Evolutionary conservation across 371 early-diverging fungal genomes (phyloP), one percentile per base, ranked within the genome.

Genomic region (Mortierella sp.): DNA sequence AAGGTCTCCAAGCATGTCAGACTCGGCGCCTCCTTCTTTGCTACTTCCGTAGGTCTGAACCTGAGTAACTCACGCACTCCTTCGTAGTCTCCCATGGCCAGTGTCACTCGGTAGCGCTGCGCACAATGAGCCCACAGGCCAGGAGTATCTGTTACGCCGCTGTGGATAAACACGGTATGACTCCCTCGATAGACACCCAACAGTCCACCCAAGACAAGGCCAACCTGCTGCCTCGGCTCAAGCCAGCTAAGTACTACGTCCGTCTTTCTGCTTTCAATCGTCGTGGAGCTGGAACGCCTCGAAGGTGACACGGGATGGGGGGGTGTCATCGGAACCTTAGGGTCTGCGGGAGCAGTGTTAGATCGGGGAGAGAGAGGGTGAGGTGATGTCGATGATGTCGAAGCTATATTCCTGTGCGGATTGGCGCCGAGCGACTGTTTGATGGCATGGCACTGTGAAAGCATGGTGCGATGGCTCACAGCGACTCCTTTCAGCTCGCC

Each of bases 401-500:
- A 64, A n/a, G n/a, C n/a, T n/a, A n/a, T 57, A 17, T 19, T 37
- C 46, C 66, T 63, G 32, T 47, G 27, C 11, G 79, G 63, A 32
- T 68, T 62, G 31, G 72, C 50, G 28, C 79, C 71, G n/a, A 83
- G 62, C 3, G 67, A 64, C 46, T 67, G 80, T 32, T 79, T 72
- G 56, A 83, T 73, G 39, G 71, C 75, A 2, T 68, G 72, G 56
- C 94, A 92, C 60, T 92, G 93, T 30, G 88, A 80, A 79, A 95
- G 85, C 34, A 95, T 83, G 6, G 92, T 89, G 15, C 87, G 82
- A 68, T 95, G 95, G 32, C 90, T 89, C 30, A 95, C 80, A 14
- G 87, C 87, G 6, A 94, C 92, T 43, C 94, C 96, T 75, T 94
- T 94, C 7, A 94, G 82, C 76, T 93, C 93, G 37, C 95, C 94